A percentile compares a stretch with the other conserved stretches of the same genome.
Evolutionary conservation across 495 filamentous ascomycete genomes (phyloP).

Genomic region (Rhypophila decipiens): DNA sequence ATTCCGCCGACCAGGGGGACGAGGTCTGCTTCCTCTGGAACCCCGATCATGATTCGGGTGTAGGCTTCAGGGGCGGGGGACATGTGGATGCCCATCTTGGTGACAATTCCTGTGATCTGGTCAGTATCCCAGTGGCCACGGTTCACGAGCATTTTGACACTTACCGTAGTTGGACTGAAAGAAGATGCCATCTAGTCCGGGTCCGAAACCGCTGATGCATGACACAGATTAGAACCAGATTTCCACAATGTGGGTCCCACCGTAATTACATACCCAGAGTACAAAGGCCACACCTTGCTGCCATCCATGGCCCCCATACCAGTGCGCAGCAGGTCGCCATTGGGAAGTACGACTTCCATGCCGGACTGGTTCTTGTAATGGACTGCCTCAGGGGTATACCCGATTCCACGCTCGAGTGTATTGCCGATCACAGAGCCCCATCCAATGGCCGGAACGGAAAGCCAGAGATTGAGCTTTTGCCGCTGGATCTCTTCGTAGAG

Average conservation of each 20-base stretch:
- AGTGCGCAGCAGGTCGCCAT: slow-evolving; percentile 37
- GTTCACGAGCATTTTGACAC: too few species aligned
- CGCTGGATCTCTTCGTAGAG: slow-evolving; percentile 42
- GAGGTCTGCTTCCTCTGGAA: slow-evolving; percentile 36
- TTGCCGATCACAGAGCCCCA: slow-evolving; percentile 50
- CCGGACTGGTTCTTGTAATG: slow-evolving; percentile 40
- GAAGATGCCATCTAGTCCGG: slow-evolving; percentile 37
- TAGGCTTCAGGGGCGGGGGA: slow-evolving; percentile 37
- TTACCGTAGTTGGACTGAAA: slow-evolving; percentile 36
- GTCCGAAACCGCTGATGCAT: slow-evolving; percentile 31
- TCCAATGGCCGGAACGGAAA: slow-evolving; percentile 43
- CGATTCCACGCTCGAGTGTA: slow-evolving; percentile 30
- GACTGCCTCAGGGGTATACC: slow-evolving; percentile 40
- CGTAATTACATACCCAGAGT: too few species aligned
- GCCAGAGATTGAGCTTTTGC: slow-evolving; percentile 41
- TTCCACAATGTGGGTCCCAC: too few species aligned
- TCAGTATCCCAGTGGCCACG: too few species aligned
- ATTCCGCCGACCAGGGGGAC: slow-evolving; percentile 15
- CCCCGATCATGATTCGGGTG: slow-evolving; percentile 36
- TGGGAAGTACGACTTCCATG: slow-evolving; percentile 42
- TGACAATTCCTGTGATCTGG: slow-evolving; percentile 23
- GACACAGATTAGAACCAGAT: too few species aligned
- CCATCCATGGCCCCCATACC: slow-evolving; percentile 37
- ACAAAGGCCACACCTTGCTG: slow-evolving; percentile 10
- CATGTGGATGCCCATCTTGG: slow-evolving; percentile 36